These are phyloP conservation scores for Phytopythium montanum DNA, from an alignment of 352 stramenopile genomes.

Conservation along the genomic window DNA sequence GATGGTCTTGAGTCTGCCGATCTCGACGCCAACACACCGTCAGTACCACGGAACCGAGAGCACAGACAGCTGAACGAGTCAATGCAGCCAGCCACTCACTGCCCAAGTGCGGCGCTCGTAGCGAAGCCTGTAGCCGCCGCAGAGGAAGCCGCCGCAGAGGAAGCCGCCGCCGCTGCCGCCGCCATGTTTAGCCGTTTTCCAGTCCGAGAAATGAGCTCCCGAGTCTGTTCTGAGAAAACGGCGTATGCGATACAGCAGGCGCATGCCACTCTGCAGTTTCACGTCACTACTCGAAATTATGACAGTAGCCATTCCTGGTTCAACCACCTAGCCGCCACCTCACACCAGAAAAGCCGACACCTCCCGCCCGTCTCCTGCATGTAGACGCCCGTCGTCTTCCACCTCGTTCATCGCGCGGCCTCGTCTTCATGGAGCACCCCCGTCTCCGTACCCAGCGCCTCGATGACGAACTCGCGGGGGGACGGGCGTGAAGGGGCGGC, in stretches of 20 bases:
- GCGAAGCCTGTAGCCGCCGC: not conserved
- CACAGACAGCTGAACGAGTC: not conserved
- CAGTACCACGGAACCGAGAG: not conserved
- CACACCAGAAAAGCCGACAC: not conserved
- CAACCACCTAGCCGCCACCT: not conserved
- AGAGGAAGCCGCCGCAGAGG: not conserved
- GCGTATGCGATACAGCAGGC: not conserved
- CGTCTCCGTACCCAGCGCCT: not conserved
- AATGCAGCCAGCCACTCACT: not conserved
- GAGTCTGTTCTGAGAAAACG: not conserved
- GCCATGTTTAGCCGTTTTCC: not conserved
- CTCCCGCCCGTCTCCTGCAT: not conserved
- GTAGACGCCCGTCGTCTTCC: too few relatives aligned
- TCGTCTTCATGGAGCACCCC: not conserved
- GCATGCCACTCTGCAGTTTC: not conserved
- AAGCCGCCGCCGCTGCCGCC: not conserved
- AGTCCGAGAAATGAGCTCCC: too few relatives aligned
- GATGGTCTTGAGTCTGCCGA: constrained; percentile 43
- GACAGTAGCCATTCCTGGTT: not conserved
- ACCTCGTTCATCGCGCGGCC: not conserved
- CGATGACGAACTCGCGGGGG: not conserved
- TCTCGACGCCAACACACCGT: not conserved
- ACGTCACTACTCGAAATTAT: not conserved
- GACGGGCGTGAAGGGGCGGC: not conserved
- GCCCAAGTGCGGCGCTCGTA: not conserved